Base-by-base conservation (phyloP, 2,329 filamentous ascomycete genomes). In the Trichophaea hybrida region DNA sequence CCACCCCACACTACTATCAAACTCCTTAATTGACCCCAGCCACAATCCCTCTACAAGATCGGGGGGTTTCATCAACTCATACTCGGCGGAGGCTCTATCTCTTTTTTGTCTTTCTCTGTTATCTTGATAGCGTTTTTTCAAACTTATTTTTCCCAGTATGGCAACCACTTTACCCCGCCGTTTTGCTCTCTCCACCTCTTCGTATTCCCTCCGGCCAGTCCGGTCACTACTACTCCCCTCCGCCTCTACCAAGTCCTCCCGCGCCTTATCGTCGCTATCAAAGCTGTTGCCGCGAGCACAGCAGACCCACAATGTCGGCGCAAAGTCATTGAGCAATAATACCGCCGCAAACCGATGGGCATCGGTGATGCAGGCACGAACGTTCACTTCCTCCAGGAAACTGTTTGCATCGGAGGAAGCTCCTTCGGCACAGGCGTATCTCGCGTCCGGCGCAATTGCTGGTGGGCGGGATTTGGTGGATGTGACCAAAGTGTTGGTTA, bases 401-500 rank as follows among this genome's bases (percentile, higher is more conserved):
- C 49, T 63, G 51, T 56, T 61, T 43, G 73, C 76, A 65, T 24
- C 24, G 3, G 74, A 78, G 52, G 76, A 82, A 66, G 84, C 87
- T 56, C 88, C 89, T 59, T 87, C 85, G 70, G 81, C 89, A 57
- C 83, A 90, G 75, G 87, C 90, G 64, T 95, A 95, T 74, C 77
- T 96, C 68, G 83, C 88, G 71, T 94, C 88, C 74, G 90, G 89
- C 68, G 85, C 83, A 61, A 84, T 96, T 71, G 86, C 89, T 73
- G 84, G 80, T 61, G 79, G 85, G 60, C 80, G 80, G 69, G 79
- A 91, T 69, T 76, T 86, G 58, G 85, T 96, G 55, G 82, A 95
- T 72, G 89, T 97, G 66, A 94, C 94, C 78, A 97, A 97, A 77
- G 91, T 97, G 56, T 77, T 97, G 64, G 90, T 97, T 68, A 95